A percentile compares a stretch with the other conserved stretches of the same genome.
Evolutionary conservation across 2,329 filamentous ascomycete genomes (phyloP).

Genomic region (Aspergillus awamori): DNA sequence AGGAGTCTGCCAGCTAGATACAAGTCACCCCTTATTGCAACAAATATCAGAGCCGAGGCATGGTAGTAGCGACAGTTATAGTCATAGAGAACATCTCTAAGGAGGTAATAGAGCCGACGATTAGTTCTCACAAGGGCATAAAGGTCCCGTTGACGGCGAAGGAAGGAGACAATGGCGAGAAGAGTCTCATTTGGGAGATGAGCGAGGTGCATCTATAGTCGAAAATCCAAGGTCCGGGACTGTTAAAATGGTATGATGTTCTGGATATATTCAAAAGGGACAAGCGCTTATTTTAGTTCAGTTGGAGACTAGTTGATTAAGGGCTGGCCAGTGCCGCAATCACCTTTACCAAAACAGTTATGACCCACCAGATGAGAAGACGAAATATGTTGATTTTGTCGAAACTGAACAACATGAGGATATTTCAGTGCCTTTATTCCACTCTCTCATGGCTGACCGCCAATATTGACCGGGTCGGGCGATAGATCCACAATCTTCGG

Average conservation of each 20-base stretch:
- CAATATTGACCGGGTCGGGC: too few species aligned
- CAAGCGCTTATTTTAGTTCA: not conserved
- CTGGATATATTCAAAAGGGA: not conserved
- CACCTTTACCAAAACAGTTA: too few species aligned
- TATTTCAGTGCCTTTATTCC: too few species aligned
- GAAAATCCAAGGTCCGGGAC: not conserved
- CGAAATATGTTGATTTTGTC: too few species aligned
- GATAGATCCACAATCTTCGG: too few species aligned
- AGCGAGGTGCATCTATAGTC: not conserved
- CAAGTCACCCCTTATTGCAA: not conserved
- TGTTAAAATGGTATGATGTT: too few species aligned
- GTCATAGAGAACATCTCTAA: not conserved
- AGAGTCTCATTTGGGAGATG: not conserved
- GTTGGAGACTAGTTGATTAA: too few species aligned
- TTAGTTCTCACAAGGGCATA: not conserved
- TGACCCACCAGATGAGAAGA: too few species aligned
- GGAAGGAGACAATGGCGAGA: not conserved
- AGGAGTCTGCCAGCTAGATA: not conserved
- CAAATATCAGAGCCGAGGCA: not conserved
- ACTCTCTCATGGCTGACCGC: too few species aligned
- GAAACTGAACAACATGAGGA: too few species aligned
- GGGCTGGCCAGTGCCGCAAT: too few species aligned
- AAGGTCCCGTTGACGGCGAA: not conserved
- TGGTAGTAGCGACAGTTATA: not conserved
- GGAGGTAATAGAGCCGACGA: not conserved